Evolutionary conservation across 805 yeast genomes (phyloP), one percentile per base, ranked within the genome.

Genomic region (Lipomyces oligophaga): DNA sequence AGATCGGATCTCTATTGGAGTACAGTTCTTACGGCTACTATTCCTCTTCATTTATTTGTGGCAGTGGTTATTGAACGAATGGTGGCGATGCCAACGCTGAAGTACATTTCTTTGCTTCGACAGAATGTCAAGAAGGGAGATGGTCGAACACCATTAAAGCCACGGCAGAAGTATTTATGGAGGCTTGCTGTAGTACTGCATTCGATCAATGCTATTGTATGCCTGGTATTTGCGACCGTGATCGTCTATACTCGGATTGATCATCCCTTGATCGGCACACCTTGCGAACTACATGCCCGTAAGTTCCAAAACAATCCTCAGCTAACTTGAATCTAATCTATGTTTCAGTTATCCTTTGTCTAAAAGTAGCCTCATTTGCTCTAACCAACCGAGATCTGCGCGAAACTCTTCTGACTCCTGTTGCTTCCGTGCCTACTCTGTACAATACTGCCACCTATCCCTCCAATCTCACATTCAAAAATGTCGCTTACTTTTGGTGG

Each of bases 331-430:
- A 15, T 15, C 24, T 34, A 31, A 34, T 35, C 13, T 24, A 15
- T 25, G 4, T 3, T 15, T 8, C 35, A 45, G 62, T 73, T 26
- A 64, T 71, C 13, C 55, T 71, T 16, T 64, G 68, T 43, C 58
- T 72, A 47, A 73, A 73, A 48, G 63, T 72, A 4, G 59, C 66
- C 2, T 71, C 76, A 19, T 73, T 67, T 45, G 71, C 69, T 2
- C 58, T 73, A 34, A 67, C 76, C 2, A 73, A 73, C 58, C 60
- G 67, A n/a, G 75, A 73, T 46, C 64, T 73, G 11, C 61, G 76
- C 13, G 65, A 62, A 19, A 43, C 45, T 13, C 33, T 44, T 39
- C 47, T 38, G 58, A 49, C 32, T 19, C 21, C 40, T 2, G 44
- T 53, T 7, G 45, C 53, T 13, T 58, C 62, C 2, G 55, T 61